phyloP scores from a whole-genome alignment of 1,284 basidiomycete species.

The Pholiota adiposa region DNA sequence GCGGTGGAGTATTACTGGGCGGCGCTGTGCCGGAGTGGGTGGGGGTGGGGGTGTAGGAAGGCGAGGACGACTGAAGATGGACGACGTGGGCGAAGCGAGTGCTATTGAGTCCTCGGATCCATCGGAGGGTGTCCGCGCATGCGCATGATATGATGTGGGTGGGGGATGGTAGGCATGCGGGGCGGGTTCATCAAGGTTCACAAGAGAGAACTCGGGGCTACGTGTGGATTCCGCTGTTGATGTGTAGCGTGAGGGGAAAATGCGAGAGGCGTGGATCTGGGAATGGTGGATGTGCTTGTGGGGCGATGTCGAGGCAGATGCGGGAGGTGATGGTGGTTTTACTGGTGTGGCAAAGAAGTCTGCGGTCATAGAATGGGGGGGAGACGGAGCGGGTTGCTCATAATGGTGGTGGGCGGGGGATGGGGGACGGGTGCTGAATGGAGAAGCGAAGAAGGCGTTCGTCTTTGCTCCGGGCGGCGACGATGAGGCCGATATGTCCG shows the following conservation, averaged over 20 bases:
- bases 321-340: conserved; percentile 28
- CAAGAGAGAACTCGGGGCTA: conserved; percentile 24
- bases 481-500: conserved; percentile 27
- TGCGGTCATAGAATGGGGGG: conserved; percentile 33
- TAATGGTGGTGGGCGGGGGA: conserved; percentile 18
- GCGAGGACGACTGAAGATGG: conserved; percentile 17
- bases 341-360: conserved; percentile 39
- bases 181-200: conserved; percentile 16
- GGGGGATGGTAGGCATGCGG: not conserved
- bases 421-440: conserved; percentile 36
- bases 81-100: conserved; percentile 19
- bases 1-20: conserved; percentile 11
- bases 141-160: not conserved
- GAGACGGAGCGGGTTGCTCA: conserved; percentile 3
- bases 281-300: conserved; percentile 7
- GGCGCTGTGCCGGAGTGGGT: not conserved
- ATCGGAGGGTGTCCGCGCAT: conserved; percentile 19
- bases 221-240: conserved; percentile 18
- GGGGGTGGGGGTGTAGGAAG: conserved; percentile 28
- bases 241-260: conserved; percentile 32
- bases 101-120: conserved; percentile 21
- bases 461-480: conserved; percentile 39
- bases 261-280: conserved; percentile 28
- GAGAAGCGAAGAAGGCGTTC: conserved; percentile 47
- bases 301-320: conserved; percentile 18